A percentile compares a stretch with the other conserved stretches of the same genome.
Conservation (phyloP, 2,329 filamentous ascomycete genomes). For the Cryphonectria radicalis region DNA sequence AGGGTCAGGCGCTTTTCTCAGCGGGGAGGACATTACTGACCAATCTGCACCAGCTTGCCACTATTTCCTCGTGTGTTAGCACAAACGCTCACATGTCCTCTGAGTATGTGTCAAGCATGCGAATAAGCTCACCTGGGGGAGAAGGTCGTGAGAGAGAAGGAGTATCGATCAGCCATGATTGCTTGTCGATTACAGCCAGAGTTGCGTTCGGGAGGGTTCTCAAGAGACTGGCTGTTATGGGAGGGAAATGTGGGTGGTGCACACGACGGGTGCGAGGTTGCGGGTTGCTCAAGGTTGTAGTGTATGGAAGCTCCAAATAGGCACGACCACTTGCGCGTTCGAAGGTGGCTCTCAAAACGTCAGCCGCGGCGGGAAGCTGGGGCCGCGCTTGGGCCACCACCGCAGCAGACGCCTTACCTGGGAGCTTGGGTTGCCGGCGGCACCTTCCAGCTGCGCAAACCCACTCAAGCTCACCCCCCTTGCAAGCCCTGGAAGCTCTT, state of each 20-base stretch:
- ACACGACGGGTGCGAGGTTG: conserved; percentile 4
- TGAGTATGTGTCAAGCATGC: background rate
- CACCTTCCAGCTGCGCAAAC: background rate
- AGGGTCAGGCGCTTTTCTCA: conserved; percentile 43
- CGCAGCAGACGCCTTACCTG: background rate
- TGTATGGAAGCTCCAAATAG: conserved; percentile 17
- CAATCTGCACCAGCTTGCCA: conserved; percentile 99
- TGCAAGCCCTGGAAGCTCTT: background rate
- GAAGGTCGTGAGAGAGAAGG: conserved; percentile 99
- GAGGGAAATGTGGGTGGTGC: background rate
- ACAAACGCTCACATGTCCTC: conserved; percentile 29
- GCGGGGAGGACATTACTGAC: conserved; percentile 44
- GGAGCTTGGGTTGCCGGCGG: conserved; percentile 6
- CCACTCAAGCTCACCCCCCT: conserved; percentile 4
- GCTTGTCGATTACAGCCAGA: conserved; percentile 29
- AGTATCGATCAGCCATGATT: conserved; percentile 95
- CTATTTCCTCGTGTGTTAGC: conserved; percentile 52
- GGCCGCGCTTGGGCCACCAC: conserved; percentile 1
- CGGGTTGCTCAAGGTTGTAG: conserved; percentile 5
- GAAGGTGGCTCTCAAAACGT: conserved; percentile 4
- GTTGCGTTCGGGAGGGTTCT: background rate
- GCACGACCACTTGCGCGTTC: conserved; percentile 18
- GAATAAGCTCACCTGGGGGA: conserved; percentile 82
- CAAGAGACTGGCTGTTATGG: background rate
- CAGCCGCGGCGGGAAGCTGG: conserved; percentile 12